A percentile compares a stretch with the other conserved stretches of the same genome.
Conservation (phyloP, 805 yeast genomes). For the Novakomyces olei region DNA sequence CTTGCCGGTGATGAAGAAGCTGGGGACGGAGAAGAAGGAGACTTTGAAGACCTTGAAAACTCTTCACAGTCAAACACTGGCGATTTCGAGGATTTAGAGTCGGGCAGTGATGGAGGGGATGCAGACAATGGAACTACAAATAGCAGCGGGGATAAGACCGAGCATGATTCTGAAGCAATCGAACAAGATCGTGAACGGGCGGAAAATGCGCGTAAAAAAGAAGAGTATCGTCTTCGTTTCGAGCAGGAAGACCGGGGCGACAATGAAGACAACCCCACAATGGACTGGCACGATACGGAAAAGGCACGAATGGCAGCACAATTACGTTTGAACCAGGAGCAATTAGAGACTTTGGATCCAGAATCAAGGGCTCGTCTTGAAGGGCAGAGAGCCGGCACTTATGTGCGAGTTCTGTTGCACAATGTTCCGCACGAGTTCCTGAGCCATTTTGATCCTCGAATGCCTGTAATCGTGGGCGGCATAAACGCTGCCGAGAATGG, state of each 20-base stretch:
- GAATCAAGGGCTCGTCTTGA: constrained; percentile 64
- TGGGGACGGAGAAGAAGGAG: constrained; percentile 18
- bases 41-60: constrained; percentile 31
- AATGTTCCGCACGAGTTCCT: constrained; percentile 73
- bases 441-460: constrained; percentile 64
- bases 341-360: constrained; percentile 40
- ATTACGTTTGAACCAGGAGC: constrained; percentile 69
- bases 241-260: constrained; percentile 44
- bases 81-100: constrained; percentile 14
- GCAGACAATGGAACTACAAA: constrained; percentile 15
- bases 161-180: constrained; percentile 8
- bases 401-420: constrained; percentile 72
- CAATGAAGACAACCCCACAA: constrained; percentile 58
- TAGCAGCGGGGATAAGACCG: too few relatives aligned
- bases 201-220: constrained; percentile 72
- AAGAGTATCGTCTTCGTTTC: constrained; percentile 66
- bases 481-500: constrained; percentile 72
- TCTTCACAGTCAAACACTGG: constrained; percentile 28
- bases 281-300: constrained; percentile 94
- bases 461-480: constrained; percentile 79
- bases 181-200: constrained; percentile 57
- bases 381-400: constrained; percentile 84
- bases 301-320: constrained; percentile 95
- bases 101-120: constrained; percentile 18
- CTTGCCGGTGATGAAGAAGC: constrained; percentile 13